A percentile compares a stretch with the other conserved stretches of the same genome.
phyloP scores from a whole-genome alignment of 148 eudicot species.

The Rhododendron mucronatum region DNA sequence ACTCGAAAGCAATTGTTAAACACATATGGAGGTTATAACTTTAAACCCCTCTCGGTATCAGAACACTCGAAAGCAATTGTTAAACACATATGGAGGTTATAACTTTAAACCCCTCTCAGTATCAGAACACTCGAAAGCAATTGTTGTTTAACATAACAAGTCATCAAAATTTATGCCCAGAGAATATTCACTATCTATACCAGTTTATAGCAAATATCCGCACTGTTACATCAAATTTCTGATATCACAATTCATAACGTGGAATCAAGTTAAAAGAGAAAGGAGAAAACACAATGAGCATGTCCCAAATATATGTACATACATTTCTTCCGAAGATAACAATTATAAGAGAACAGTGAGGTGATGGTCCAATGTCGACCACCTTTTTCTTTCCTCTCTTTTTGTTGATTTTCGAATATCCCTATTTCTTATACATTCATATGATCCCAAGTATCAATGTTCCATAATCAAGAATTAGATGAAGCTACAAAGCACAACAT shows the following conservation, averaged over 20 bases:
- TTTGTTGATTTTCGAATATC: conserved; percentile 18
- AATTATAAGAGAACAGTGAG: conserved; percentile 31
- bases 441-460: conserved; percentile 18
- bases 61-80: not conserved
- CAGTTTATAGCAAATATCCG: not conserved
- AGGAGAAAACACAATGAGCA: not conserved
- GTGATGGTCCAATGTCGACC: conserved; percentile 50
- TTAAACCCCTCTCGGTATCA: not conserved
- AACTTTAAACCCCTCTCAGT: not conserved
- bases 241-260: not conserved
- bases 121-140: not conserved
- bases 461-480: conserved; percentile 27
- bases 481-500: conserved; percentile 13
- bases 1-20: too few species aligned
- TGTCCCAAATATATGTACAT: not conserved
- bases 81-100: not conserved
- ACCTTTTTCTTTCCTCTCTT: conserved; percentile 18
- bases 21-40: not conserved
- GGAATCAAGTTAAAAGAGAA: not conserved
- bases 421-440: conserved; percentile 28
- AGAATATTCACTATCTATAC: not conserved
- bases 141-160: not conserved
- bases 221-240: not conserved
- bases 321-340: conserved; percentile 18
- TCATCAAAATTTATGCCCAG: not conserved